Base-by-base conservation (phyloP, 257 asterid species). In the Solanum habrochaites region DNA sequence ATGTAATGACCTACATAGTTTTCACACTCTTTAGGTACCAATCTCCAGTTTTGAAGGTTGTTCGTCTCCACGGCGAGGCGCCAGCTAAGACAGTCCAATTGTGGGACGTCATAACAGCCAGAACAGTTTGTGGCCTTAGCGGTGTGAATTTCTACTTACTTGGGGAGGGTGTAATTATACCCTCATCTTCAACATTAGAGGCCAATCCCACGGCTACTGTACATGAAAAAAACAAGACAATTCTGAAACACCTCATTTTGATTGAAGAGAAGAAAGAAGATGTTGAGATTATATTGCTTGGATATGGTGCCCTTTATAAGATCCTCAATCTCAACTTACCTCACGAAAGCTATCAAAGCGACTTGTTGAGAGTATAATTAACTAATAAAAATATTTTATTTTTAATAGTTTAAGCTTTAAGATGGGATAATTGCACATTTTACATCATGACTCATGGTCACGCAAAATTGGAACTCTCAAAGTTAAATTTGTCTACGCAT, bases 71-170 rank as follows among this genome's bases (percentile, higher is more conserved):
- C 96, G 14, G 92, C 95, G 6, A 95, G 88, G 45, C 95, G 95
- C 98, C 98, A 95, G 89, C 97, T 95, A 16, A 87, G 92, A 90
- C 98, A 94, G 93, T 94, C 62, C 15, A 91, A 12, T 2, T 89
- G 93, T 20, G 87, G 84, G 14, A 88, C 40, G 2, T 7, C 88
- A 47, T 43, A 81, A 87, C 95, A 91, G 25, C 88, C 90, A 14
- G 78, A 20, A 29, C 91, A 7, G 90, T 73, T 18, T 77, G 89
- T 56, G 92, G 94, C 85, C 94, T 88, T 90, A 94, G 95, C 39
- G 90, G 64, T 83, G 92, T 83, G 92, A 88, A 93, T 87, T 18
- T 64, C 85, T n/a, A 56, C 85, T 9, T 9, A 32, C 60, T 25
- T 13, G 82, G 64, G 11, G n/a, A n/a, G n/a, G n/a, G n/a, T n/a